These are phyloP conservation scores for Phytophthora cactorum DNA, from an alignment of 352 stramenopile genomes.

Conservation along the genomic window DNA sequence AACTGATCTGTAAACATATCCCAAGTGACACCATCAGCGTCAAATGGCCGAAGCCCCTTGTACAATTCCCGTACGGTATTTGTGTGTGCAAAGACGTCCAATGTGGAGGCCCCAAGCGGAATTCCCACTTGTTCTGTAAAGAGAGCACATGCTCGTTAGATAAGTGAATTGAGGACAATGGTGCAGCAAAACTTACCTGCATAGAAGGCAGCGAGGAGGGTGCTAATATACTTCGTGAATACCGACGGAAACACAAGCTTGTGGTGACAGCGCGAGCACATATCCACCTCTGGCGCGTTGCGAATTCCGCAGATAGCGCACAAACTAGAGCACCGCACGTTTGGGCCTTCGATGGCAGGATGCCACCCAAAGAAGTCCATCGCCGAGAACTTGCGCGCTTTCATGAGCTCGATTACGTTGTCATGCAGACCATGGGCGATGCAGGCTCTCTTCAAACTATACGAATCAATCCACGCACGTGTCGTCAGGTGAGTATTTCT, in stretches of 20 bases:
- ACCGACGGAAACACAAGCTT: conserved; percentile 70
- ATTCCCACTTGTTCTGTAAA: conserved; percentile 74
- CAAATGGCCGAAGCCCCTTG: conserved; percentile 73
- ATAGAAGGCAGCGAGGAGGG: conserved; percentile 75
- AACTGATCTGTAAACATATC: conserved; percentile 76
- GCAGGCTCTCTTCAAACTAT: conserved; percentile 65
- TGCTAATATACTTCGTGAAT: conserved; percentile 83
- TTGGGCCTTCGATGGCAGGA: conserved; percentile 72
- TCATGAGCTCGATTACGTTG: conserved; percentile 57
- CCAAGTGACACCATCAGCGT: conserved; percentile 69
- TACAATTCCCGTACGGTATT: conserved; percentile 70
- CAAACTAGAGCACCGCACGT: conserved; percentile 75
- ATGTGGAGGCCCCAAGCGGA: conserved; percentile 61
- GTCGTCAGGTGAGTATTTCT: conserved; percentile 3
- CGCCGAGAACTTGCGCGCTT: conserved; percentile 68
- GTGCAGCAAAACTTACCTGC: conserved; percentile 46
- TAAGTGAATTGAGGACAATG: background rate
- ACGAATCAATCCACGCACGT: background rate
- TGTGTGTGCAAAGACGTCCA: conserved; percentile 81
- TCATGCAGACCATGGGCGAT: conserved; percentile 67
- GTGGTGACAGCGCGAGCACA: conserved; percentile 64
- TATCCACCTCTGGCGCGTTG: conserved; percentile 64
- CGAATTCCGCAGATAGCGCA: conserved; percentile 78
- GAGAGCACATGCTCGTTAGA: conserved; percentile 6
- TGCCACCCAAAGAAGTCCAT: conserved; percentile 87